A percentile compares a stretch with the other conserved stretches of the same genome.
Evolutionary conservation across 345 rosid genomes (phyloP).

Genomic region (Gossypium anomalum): DNA sequence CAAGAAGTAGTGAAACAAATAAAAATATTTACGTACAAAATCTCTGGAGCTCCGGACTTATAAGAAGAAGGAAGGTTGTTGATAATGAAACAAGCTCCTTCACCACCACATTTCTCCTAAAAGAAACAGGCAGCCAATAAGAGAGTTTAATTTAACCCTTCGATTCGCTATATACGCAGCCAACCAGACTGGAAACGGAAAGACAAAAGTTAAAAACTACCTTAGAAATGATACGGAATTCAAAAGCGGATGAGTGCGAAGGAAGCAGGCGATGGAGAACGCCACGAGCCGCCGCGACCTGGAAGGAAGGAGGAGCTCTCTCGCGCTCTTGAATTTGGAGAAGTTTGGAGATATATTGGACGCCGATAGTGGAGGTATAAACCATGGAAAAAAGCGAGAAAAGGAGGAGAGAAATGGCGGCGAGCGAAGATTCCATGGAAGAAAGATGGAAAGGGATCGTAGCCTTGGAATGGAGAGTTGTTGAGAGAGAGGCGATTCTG

Average conservation of each 20-base stretch:
- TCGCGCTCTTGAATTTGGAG: constrained; percentile 61
- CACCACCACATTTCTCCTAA: constrained; percentile 53
- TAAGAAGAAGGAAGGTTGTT: constrained; percentile 32
- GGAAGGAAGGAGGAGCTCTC: constrained; percentile 55
- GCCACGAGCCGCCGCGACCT: constrained; percentile 50
- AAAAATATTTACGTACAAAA: constrained; percentile 29
- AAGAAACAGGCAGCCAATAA: not conserved
- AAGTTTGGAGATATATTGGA: constrained; percentile 47
- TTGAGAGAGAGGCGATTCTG: not conserved
- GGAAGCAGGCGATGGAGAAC: constrained; percentile 59
- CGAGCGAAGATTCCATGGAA: constrained; percentile 32
- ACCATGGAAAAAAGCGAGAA: constrained; percentile 19
- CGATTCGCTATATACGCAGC: not conserved
- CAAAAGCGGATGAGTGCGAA: constrained; percentile 46
- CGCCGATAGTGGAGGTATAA: constrained; percentile 52
- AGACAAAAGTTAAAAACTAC: constrained; percentile 13
- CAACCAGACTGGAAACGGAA: not conserved
- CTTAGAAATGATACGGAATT: constrained; percentile 48
- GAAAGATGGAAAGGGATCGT: constrained; percentile 4
- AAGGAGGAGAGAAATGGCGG: constrained; percentile 23
- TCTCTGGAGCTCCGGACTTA: constrained; percentile 33
- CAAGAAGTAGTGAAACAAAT: not conserved
- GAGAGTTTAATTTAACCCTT: not conserved
- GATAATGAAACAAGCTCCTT: constrained; percentile 44
- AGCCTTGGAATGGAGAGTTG: not conserved